Base-by-base conservation (phyloP, 495 filamentous ascomycete genomes). In the Trichoderma gamsii region DNA sequence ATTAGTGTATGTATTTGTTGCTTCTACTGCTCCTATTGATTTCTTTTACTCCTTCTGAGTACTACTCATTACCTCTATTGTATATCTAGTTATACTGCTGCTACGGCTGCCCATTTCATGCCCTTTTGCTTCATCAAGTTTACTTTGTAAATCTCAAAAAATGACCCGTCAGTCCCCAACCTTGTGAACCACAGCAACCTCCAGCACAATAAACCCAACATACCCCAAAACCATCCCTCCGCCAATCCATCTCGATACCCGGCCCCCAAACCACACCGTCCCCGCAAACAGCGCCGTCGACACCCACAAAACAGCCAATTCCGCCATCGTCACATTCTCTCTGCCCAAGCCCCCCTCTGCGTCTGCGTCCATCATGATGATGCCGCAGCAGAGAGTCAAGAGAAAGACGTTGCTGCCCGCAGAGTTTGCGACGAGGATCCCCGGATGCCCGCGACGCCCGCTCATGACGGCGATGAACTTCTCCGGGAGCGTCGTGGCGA, bases 401-500 rank as follows among this genome's bases (percentile, higher is more conserved):
- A 86, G 74, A 71, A 86, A 85, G 21, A 85, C 81, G 66, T 87
- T 87, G 67, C 80, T 83, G 21, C 84, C 84, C 32, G 80, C 84
- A 13, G 82, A 84, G 35, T 78, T 83, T 3, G 84, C 84, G 65
- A 84, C 80, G 29, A 87, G 64, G 66, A 86, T 83, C 3, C 84
- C 82, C 1, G 73, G 70, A 25, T 85, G 79, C 1, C 80, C 79
- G 1, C 81, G 76, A 2, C 65, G 69, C 11, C 83, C 81, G 46
- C 80, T 78, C 7, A 87, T 35, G 1, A 84, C 72, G 11, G 83
- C 78, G 21, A 86, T 71, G 27, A 86, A 76, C 69, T 86, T 87
- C 73, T 86, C 84, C 0, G 85, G 84, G 0, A 87, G 70, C 0
- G 85, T 87, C 0, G 85, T 86, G 21, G 84, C 85, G 65, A 87